Conservation (phyloP, 306 rosid genomes). For the Vicia sativa region DNA sequence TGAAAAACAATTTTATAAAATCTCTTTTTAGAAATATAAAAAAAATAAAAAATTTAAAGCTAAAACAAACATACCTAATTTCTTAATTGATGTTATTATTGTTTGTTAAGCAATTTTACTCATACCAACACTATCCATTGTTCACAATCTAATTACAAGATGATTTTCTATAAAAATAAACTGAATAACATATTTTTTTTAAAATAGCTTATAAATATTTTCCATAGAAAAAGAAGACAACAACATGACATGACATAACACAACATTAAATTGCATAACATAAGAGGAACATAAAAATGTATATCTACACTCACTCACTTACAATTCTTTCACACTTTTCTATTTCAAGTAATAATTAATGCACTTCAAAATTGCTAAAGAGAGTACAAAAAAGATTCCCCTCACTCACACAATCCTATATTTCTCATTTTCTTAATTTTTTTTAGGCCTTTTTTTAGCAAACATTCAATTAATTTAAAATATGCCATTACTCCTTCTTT, state of each 20-base stretch:
- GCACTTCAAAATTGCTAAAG: background rate
- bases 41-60: too few relatives aligned
- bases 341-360: conserved; percentile 4
- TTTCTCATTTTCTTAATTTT: background rate
- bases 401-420: background rate
- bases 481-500: conserved; percentile 47
- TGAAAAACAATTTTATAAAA: too few relatives aligned
- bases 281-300: background rate
- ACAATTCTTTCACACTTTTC: background rate
- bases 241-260: background rate
- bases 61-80: too few relatives aligned
- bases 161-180: too few relatives aligned
- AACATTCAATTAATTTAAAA: conserved; percentile 48
- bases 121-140: too few relatives aligned
- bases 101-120: too few relatives aligned
- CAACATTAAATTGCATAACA: background rate
- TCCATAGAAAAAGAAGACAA: background rate
- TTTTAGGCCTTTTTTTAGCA: conserved; percentile 38
- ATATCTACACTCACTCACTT: background rate
- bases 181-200: background rate
- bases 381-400: background rate
- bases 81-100: too few relatives aligned
- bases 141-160: too few relatives aligned
- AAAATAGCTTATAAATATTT: background rate
- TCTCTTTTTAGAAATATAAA: too few relatives aligned